A percentile compares a stretch with the other conserved stretches of the same genome.
phyloP scores from a whole-genome alignment of 441 rosid genomes.

The Mallotus repandus region DNA sequence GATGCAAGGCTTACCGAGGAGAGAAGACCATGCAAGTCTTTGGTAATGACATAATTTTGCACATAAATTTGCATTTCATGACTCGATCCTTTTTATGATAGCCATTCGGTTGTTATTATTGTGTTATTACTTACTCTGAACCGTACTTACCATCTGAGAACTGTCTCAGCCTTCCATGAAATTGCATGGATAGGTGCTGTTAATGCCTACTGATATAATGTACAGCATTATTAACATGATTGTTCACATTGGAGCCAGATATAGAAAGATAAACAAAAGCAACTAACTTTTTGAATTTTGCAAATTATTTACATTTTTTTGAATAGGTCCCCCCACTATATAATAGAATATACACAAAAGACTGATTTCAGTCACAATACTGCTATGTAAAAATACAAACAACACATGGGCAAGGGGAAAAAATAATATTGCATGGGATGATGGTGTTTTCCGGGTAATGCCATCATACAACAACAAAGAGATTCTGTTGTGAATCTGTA shows the following conservation, averaged over 20 bases:
- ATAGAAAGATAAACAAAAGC: not conserved
- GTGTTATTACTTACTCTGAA: no score
- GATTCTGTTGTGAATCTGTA: constrained; percentile 21
- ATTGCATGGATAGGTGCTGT: no score
- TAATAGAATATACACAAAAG: constrained; percentile 13
- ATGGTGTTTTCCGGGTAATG: not conserved
- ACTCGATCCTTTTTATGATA: not conserved
- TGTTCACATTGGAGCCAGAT: not conserved
- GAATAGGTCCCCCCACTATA: not conserved
- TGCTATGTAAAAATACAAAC: constrained; percentile 8
- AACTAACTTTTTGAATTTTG: constrained; percentile 1
- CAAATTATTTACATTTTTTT: constrained; percentile 29
- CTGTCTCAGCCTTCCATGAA: no score
- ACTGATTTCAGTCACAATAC: constrained; percentile 3
- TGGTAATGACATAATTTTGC: no score
- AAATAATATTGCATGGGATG: not conserved
- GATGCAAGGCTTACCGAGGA: not conserved
- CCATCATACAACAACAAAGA: constrained; percentile 34
- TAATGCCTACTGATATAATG: no score
- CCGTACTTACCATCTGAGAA: no score
- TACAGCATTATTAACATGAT: not conserved
- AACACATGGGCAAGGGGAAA: not conserved
- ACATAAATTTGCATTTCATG: no score
- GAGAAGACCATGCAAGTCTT: not conserved
- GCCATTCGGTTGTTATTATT: not conserved